Conservation (phyloP, 2,329 filamentous ascomycete genomes). For the Fusarium nanum region DNA sequence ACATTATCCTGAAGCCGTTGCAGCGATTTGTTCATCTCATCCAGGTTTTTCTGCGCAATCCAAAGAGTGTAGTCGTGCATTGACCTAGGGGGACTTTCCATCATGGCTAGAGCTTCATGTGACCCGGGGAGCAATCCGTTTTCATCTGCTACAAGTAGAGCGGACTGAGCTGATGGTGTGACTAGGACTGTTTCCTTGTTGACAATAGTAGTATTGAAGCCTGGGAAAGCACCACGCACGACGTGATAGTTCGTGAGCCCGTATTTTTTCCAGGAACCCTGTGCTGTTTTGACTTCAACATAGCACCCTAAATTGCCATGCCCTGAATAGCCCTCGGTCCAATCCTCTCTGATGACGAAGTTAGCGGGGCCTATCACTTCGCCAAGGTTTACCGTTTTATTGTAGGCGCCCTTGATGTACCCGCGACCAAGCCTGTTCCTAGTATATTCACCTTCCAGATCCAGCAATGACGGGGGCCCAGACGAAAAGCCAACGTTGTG, state of each 20-base stretch:
- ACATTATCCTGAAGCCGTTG: fast-evolving
- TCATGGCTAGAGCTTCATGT: not conserved
- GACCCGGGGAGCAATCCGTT: not conserved
- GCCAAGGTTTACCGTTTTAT: not conserved
- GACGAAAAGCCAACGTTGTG: not conserved
- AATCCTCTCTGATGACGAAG: not conserved
- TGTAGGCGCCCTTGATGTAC: too few species aligned
- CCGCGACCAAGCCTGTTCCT: too few species aligned
- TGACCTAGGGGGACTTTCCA: not conserved
- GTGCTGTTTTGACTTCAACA: not conserved
- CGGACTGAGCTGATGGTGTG: fast-evolving
- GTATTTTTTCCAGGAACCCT: not conserved
- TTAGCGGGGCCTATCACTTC: not conserved
- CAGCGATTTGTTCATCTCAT: too few species aligned
- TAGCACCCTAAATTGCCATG: not conserved
- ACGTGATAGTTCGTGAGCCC: not conserved
- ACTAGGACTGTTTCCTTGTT: not conserved
- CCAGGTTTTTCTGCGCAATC: not conserved
- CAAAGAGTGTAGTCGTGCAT: not conserved
- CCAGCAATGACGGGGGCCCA: too few species aligned
- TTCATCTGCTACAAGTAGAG: not conserved
- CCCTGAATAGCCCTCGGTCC: not conserved
- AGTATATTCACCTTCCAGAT: too few species aligned
- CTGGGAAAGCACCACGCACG: not conserved
- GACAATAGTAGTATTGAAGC: not conserved